Base-by-base conservation (phyloP, 2,329 filamentous ascomycete species). In the Podosphaera fusca region DNA sequence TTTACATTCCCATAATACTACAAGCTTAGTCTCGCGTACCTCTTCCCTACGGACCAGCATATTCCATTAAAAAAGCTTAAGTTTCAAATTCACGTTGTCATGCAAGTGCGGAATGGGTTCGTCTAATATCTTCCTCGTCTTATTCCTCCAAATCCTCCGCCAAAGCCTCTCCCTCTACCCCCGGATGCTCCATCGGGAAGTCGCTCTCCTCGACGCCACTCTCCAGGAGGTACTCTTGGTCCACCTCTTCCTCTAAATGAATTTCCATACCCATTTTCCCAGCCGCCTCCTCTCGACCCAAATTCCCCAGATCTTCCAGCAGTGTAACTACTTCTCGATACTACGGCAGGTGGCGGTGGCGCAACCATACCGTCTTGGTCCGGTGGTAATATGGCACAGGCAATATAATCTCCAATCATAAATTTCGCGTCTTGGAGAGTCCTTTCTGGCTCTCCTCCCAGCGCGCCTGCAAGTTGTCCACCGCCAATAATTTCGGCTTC, bases 371-470 rank as follows among this genome's bases (percentile, higher is more conserved):
- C 88, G 67, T 90, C 84, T 36, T 78, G 72, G 33, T 85, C 71
- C 0, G 87, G 86, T 47, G 86, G 82, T 57, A 90, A 73, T 59
- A 95, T 81, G 4, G 87, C 85, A 67, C 86, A 90, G 58, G 84
- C 83, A 46, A 96, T 75, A 66, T 85, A 94, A 69, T 96, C 90
- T 0, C 90, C 90, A 60, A 92, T 84, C 9, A 95, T 84, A 65
- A 95, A 94, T 30, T 83, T 78, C 38, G 79, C 81, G 56, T 94
- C 86, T 42, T 75, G 75, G 36, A 96, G 70, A 7, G 85, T 89
- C 71, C 84, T 90, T 34, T 81, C 75, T 9, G 79, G 76, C 34
- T 86, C 81, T 4, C 77, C 77, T 38, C 74, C 74, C 56, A 78
- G 69, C 54, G 67, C 67, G 61, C 61, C 64, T 59, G 64, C 67